A percentile compares a stretch with the other conserved stretches of the same genome.
phyloP scores from a whole-genome alignment of 768 basidiomycete genomes.

The Trametes punicea region DNA sequence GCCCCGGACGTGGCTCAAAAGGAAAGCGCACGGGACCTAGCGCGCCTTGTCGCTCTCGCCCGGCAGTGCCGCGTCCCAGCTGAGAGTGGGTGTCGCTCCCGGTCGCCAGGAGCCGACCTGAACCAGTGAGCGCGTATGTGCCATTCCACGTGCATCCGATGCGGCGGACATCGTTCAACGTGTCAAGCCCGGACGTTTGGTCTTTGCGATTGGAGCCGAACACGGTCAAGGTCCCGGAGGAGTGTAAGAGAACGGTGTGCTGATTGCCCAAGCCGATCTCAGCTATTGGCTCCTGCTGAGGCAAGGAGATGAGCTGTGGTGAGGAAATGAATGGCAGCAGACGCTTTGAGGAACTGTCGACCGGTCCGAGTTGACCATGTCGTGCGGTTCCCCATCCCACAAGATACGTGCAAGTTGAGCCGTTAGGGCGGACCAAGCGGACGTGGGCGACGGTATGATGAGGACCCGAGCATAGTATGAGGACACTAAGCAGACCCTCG shows the following conservation, averaged over 20 bases:
- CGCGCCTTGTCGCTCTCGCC: constrained; percentile 19
- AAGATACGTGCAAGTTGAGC: constrained; percentile 27
- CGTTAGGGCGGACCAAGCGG: constrained; percentile 24
- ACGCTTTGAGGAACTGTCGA: constrained; percentile 23
- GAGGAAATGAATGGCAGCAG: constrained; percentile 30
- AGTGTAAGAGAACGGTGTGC: constrained; percentile 44
- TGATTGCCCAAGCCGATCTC: constrained; percentile 47
- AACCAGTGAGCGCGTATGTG: constrained; percentile 47
- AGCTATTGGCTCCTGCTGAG: constrained; percentile 11
- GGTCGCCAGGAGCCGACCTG: constrained; percentile 41
- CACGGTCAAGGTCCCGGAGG: constrained; percentile 44
- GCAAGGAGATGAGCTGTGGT: constrained; percentile 35
- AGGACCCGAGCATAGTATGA: constrained; percentile 52
- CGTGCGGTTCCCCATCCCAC: constrained; percentile 85
- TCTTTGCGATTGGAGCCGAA: constrained; percentile 73
- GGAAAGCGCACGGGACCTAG: constrained; percentile 32
- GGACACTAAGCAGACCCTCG: constrained; percentile 5
- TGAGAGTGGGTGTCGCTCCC: constrained; percentile 62
- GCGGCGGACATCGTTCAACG: constrained; percentile 26
- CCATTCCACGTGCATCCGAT: constrained; percentile 80
- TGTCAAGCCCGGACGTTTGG: constrained; percentile 48
- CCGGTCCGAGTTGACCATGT: constrained; percentile 77
- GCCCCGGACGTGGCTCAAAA: constrained; percentile 20
- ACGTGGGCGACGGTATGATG: constrained; percentile 65
- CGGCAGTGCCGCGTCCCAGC: constrained; percentile 44